Evolutionary conservation across 106 monocot species (phyloP).

Genomic region (Acorus gramineus): DNA sequence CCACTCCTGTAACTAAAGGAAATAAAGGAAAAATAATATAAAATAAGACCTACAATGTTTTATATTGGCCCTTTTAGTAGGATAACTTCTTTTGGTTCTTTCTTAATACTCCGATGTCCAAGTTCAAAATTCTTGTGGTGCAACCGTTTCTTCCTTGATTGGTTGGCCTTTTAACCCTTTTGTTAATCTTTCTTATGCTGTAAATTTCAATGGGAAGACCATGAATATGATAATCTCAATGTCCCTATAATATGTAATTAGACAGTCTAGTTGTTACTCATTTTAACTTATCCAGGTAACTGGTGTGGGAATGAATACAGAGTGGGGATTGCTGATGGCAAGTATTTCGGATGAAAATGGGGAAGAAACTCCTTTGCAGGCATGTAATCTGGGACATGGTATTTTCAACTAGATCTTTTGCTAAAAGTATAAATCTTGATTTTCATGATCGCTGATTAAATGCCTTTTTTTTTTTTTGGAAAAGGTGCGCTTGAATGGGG

Average conservation of each 20-base stretch:
- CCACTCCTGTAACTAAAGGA: too few species aligned
- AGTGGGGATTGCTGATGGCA: constrained; percentile 97
- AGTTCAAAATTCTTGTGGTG: too few species aligned
- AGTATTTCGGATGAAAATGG: constrained; percentile 92
- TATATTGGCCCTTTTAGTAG: too few species aligned
- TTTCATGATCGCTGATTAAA: neutral
- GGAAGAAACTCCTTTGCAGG: constrained; percentile 99
- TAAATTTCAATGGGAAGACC: too few species aligned
- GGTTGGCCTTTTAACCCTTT: too few species aligned
- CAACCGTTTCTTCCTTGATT: too few species aligned
- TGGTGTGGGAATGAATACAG: constrained; percentile 93
- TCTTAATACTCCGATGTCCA: too few species aligned
- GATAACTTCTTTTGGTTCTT: too few species aligned
- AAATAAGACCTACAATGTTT: too few species aligned
- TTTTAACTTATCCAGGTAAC: constrained; percentile 41
- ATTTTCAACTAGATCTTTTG: neutral
- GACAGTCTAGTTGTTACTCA: neutral
- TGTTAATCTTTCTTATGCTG: too few species aligned
- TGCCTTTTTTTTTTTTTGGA: neutral
- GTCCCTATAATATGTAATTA: neutral
- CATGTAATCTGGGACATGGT: constrained; percentile 13
- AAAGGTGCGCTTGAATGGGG: constrained; percentile 93
- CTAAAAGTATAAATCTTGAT: neutral
- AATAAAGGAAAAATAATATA: too few species aligned
- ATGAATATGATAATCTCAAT: too few species aligned